Base-by-base conservation (phyloP, 2,329 filamentous ascomycete genomes). In the Drechslerella stenobrocha region DNA sequence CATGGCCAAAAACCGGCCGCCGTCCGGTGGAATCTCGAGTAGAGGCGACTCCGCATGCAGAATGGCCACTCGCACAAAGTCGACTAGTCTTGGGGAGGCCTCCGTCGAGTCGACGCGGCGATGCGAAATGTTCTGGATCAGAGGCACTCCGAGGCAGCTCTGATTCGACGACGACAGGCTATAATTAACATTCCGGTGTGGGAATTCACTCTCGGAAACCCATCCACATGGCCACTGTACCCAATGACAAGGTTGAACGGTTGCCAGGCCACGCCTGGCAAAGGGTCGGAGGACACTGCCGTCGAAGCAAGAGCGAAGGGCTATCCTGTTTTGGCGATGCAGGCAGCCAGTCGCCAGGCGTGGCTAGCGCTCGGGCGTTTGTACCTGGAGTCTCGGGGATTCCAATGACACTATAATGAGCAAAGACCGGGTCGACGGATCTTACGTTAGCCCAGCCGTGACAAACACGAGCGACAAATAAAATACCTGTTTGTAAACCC, bases 261-360 rank as follows among this genome's bases (percentile, higher is more conserved):
- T 18, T n/a, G 15, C 37, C 37, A 18, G 13, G 9, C 37, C 15
- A 18, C 22, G 15, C n/a, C 18, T 20, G 15, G 37, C 8, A 18
- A 7, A 18, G 13, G n/a, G n/a, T 18, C 13, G 13, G 15, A 20
- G 15, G 2, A 2, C 37, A 42, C 37, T 8, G 15, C 37, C 37
- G 15, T n/a, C 37, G n/a, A 18, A 42, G 37, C 37, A 42, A 42
- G 37, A 42, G 37, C 37, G 37, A 42, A 42, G 28, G 11, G 28
- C 28, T 30, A 18, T 42, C 37, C 37, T 18, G 2, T 42, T 42
- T 42, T 9, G 37, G 37, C 37, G 13, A 42, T 42, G 37, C 37
- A 42, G 37, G 37, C 37, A 42, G 9, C 37, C 37, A 42, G 37
- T 42, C 37, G 37, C n/a, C 37, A 3, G 37, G 7, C 15, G n/a